These are phyloP conservation scores for Cladosporium sp. DNA, from an alignment of 2,329 filamentous ascomycete genomes.

Conservation along the genomic window DNA sequence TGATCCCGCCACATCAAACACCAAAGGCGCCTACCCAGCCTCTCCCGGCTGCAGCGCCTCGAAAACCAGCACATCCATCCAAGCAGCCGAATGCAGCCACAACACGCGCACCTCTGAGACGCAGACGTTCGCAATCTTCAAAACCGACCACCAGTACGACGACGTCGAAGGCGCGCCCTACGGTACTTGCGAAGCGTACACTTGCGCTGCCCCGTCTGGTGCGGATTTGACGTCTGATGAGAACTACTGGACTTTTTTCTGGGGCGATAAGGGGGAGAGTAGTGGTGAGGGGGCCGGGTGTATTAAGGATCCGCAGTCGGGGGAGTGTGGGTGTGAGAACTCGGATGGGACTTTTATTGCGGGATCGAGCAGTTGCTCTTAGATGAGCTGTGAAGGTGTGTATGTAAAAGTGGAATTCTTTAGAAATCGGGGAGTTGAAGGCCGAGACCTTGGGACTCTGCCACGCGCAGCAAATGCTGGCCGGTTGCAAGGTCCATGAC, in stretches of 20 bases:
- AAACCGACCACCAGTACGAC: slow-evolving; percentile 45
- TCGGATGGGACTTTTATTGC: slow-evolving; percentile 37
- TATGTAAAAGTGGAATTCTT: neutral
- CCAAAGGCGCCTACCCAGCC: slow-evolving; percentile 31
- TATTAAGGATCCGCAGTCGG: slow-evolving; percentile 36
- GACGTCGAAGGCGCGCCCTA: slow-evolving; percentile 41
- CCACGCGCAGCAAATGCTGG: slow-evolving; percentile 49
- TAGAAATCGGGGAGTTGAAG: neutral
- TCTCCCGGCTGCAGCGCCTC: slow-evolving; percentile 26
- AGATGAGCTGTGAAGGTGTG: neutral
- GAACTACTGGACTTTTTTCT: slow-evolving; percentile 40
- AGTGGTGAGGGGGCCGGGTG: slow-evolving; percentile 34
- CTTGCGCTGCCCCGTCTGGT: slow-evolving; percentile 33
- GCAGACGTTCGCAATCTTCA: slow-evolving; percentile 39
- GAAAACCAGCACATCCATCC: slow-evolving; percentile 35
- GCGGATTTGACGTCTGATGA: slow-evolving; percentile 28
- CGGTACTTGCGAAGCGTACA: slow-evolving; percentile 44
- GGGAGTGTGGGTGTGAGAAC: slow-evolving; percentile 40
- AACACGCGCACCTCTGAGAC: slow-evolving; percentile 35
- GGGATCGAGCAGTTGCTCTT: slow-evolving; percentile 20
- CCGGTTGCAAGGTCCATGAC: slow-evolving; percentile 65
- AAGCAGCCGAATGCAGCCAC: slow-evolving; percentile 40
- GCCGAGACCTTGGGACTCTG: neutral
- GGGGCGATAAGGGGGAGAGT: slow-evolving; percentile 26
- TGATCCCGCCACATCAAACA: slow-evolving; percentile 34